Conservation (phyloP, 208 protist species). For the Leishmania martiniquensis region DNA sequence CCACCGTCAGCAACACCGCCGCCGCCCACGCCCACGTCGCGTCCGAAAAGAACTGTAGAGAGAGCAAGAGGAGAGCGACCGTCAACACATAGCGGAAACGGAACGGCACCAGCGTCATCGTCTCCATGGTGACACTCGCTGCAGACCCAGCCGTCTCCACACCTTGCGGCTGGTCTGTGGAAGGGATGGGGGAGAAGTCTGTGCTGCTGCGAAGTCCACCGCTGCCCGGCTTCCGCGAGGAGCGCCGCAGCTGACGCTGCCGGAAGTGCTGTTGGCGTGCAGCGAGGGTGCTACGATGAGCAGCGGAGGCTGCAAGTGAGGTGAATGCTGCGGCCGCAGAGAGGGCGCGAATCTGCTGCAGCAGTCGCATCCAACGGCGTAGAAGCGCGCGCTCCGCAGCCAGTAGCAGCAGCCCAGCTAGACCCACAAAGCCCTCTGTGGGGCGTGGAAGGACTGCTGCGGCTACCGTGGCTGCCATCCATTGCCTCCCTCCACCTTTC, state of each 20-base stretch:
- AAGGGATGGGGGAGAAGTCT: not conserved
- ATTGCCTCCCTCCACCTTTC: not conserved
- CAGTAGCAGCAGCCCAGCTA: not conserved
- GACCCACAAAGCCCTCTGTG: constrained; percentile 2
- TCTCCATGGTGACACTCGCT: not conserved
- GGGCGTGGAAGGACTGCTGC: not conserved
- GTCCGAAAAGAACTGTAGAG: not conserved
- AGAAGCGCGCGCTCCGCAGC: not conserved
- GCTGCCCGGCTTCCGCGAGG: not conserved
- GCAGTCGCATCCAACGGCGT: not conserved
- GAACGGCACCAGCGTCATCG: not conserved
- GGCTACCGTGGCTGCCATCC: not conserved
- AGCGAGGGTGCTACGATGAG: not conserved
- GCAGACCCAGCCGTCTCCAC: not conserved
- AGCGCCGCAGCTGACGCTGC: not conserved
- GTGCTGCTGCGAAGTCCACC: not conserved
- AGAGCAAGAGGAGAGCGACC: not conserved
- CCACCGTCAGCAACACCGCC: constrained; percentile 10
- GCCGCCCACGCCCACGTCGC: constrained; percentile 18
- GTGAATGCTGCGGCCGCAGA: not conserved
- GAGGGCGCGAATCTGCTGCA: not conserved
- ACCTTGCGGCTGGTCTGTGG: not conserved
- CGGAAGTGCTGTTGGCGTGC: not conserved
- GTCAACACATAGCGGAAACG: constrained; percentile 3
- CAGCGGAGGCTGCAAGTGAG: not conserved